Percentiles rank a stretch among this genome's conserved stretches.
These are phyloP conservation scores for Apiotrichum sp. DNA, from an alignment of 1,284 basidiomycete species.

Conservation along the genomic window DNA sequence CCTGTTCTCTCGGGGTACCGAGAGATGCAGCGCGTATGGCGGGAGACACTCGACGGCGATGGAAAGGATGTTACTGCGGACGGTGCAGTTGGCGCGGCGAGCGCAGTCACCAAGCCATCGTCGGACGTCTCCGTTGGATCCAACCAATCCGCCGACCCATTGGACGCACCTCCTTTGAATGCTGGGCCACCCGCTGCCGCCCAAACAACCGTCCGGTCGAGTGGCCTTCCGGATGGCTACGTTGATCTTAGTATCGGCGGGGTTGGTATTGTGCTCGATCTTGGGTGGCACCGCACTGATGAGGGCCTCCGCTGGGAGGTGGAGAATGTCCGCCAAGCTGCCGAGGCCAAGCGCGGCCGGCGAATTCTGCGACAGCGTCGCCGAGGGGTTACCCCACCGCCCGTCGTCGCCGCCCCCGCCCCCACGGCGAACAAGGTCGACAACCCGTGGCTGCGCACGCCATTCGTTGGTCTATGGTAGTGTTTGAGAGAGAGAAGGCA, in stretches of 20 bases:
- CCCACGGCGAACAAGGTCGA: not conserved
- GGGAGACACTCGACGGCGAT: slow-evolving; percentile 1
- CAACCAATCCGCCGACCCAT: too few relatives aligned
- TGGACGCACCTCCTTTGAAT: not conserved
- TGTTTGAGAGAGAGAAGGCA: not conserved
- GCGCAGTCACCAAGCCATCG: too few relatives aligned
- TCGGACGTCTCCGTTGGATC: not conserved
- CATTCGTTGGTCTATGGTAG: slow-evolving; percentile 10
- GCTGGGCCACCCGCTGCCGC: not conserved
- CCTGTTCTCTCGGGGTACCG: slow-evolving; percentile 30
- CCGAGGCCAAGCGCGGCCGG: slow-evolving; percentile 1
- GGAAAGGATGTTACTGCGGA: not conserved
- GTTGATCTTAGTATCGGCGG: slow-evolving; percentile 31
- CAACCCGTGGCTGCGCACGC: slow-evolving; percentile 4
- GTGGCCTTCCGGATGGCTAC: slow-evolving; percentile 23
- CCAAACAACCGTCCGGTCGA: not conserved
- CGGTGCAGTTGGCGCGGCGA: not conserved
- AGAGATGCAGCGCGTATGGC: slow-evolving; percentile 17
- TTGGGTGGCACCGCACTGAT: slow-evolving; percentile 31
- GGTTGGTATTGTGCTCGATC: slow-evolving; percentile 35
- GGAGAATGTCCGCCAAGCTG: slow-evolving; percentile 15
- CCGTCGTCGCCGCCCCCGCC: not conserved
- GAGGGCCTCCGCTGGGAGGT: slow-evolving; percentile 37
- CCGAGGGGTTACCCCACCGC: not conserved
- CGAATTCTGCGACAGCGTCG: not conserved